Percentiles rank a stretch among this genome's conserved stretches.
These are phyloP conservation scores for Musa schizocarpa DNA, from an alignment of 176 grass and related monocot genomes.

Conservation along the genomic window DNA sequence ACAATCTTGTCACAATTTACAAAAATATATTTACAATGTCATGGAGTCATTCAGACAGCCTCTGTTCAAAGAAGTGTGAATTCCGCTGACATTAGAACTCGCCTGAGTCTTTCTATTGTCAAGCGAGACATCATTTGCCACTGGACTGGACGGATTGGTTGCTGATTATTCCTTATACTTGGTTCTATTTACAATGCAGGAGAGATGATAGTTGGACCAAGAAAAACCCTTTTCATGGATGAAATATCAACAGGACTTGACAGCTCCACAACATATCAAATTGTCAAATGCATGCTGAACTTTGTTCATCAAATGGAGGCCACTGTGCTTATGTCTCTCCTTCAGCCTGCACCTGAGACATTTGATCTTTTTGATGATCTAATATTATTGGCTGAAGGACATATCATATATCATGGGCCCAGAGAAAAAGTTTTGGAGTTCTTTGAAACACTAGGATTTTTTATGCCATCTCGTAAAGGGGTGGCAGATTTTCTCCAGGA, in stretches of 20 bases:
- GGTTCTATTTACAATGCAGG: slow-evolving; percentile 25
- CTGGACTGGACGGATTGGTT: no score
- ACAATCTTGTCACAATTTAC: no score
- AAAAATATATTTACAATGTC: no score
- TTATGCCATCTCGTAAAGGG: slow-evolving; percentile 51
- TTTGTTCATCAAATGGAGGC: slow-evolving; percentile 78
- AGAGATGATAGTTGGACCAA: slow-evolving; percentile 72
- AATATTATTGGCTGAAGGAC: slow-evolving; percentile 61
- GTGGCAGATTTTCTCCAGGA: slow-evolving; percentile 77
- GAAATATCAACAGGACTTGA: slow-evolving; percentile 82
- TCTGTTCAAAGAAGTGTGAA: no score
- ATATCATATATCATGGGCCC: slow-evolving; percentile 65
- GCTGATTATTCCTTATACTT: neutral
- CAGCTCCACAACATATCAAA: slow-evolving; percentile 76
- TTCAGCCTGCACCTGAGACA: slow-evolving; percentile 72
- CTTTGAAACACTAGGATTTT: slow-evolving; percentile 56
- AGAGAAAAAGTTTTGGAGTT: slow-evolving; percentile 29
- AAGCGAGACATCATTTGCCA: no score
- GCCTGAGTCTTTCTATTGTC: no score
- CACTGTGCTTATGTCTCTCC: slow-evolving; percentile 75
- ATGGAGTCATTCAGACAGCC: no score
- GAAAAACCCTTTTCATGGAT: slow-evolving; percentile 75
- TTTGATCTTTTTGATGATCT: slow-evolving; percentile 78
- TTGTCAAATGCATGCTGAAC: slow-evolving; percentile 61
- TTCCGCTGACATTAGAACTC: no score